Evolutionary conservation across 768 basidiomycete genomes (phyloP), one percentile per base, ranked within the genome.

Genomic region (Collybiopsis confluens): DNA sequence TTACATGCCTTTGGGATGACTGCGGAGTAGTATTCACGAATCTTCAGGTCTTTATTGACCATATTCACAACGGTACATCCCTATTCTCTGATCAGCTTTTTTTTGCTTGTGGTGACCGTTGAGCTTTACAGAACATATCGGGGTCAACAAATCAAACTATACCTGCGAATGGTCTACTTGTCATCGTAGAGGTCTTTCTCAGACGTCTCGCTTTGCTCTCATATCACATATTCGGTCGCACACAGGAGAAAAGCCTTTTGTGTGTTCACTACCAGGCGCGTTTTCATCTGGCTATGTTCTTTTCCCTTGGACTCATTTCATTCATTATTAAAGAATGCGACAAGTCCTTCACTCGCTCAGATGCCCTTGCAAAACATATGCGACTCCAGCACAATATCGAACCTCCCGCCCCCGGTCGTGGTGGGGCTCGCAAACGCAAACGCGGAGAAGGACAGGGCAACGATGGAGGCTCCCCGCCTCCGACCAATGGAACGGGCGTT

Each of bases 171-270:
- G 94, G 94, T 70, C 80, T 18, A 84, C 83, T 3, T 98, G 94
- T 70, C 72, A 73, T 18, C 80, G 94, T 16, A 77, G 86, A 49
- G 91, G 92, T 3, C 76, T 93, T 47, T 78, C 87, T 1, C 94
- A 97, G 65, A 90, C 90, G 0, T 92, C 90, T 3, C 82, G 92
- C 23, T 96, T 94, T 59, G 91, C 93, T 4, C 80, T 98, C 44
- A 85, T 94, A 54, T 90, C 91, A 3, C 94, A 98, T 65, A 81
- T 93, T 45, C 82, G 94, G 28, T 90, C 88, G 10, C 94, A 98
- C 65, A 96, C 94, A 0, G 94, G 94, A 49, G 94, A 98, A 70
- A 93, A 93, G 62, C 94, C 93, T 0, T 97, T 93, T 64, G 84
- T 80, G 21, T 98, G 94, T 64, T 70, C 83, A 10, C 74, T 81